Percentiles rank a stretch among this genome's conserved stretches.
These are phyloP conservation scores for Pontederia paniculata DNA, from an alignment of 176 grass and related monocot species.

Conservation along the genomic window DNA sequence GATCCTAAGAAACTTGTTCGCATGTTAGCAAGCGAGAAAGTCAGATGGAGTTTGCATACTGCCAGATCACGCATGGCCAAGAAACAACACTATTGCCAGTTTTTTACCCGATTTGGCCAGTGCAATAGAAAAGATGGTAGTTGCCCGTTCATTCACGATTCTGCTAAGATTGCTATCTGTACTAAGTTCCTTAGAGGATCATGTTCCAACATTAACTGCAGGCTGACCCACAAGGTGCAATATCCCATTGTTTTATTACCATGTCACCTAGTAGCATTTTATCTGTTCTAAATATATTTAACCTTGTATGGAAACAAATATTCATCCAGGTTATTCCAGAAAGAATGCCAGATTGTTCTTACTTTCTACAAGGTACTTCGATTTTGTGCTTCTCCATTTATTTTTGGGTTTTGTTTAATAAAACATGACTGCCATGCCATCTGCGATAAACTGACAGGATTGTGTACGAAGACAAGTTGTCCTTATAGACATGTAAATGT, in stretches of 20 bases:
- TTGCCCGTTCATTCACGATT: conserved; percentile 80
- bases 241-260: conserved; percentile 11
- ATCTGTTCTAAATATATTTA: not conserved
- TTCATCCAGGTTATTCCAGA: conserved; percentile 72
- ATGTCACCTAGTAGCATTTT: not conserved
- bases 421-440: conserved; percentile 22
- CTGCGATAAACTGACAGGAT: conserved; percentile 37
- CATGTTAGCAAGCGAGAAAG: conserved; percentile 92
- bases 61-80: conserved; percentile 61
- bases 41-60: conserved; percentile 91
- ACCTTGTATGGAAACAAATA: not conserved
- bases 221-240: conserved; percentile 89
- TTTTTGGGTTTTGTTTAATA: conserved; percentile 7
- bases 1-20: conserved; percentile 80
- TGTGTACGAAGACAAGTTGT: conserved; percentile 75
- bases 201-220: conserved; percentile 69
- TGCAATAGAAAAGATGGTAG: conserved; percentile 65
- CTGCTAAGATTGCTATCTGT: conserved; percentile 86
- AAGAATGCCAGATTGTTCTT: conserved; percentile 98
- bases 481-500: conserved; percentile 98
- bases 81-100: conserved; percentile 83
- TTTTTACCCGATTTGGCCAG: conserved; percentile 81
- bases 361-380: conserved; percentile 71
- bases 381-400: conserved; percentile 11
- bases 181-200: conserved; percentile 93